Evolutionary conservation across 2,329 filamentous ascomycete genomes (phyloP), one percentile per base, ranked within the genome.

Genomic region (Macrophomina pseudophaseolina): DNA sequence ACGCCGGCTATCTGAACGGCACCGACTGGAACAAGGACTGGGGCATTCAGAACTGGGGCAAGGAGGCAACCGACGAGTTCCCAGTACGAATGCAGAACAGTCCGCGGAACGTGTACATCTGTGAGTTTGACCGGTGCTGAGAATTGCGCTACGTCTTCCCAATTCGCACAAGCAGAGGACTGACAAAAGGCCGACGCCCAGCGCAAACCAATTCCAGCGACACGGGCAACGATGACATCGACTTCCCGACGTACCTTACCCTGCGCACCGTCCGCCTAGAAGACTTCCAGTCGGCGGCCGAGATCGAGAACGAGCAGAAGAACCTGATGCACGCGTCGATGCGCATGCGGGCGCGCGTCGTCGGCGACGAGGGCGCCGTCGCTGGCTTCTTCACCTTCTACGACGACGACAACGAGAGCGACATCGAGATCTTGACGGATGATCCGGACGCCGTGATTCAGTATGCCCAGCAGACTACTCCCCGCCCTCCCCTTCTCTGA

Each of bases 331-430:
- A 81, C 68, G 80, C 78, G n/a, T 84, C 82, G 2, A 72, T 85
- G 58, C 81, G 84, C 8, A 79, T 85, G 59, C 75, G 79, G 5
- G 77, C 83, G 60, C 81, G 83, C 3, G 75, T 86, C 1, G 71
- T 72, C 1, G 82, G 82, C n/a, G 70, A 76, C 18, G 68, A 73
- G 44, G 84, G 84, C 56, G 84, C 82, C 3, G 82, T 83, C 5
- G 81, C 82, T 1, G 84, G 84, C 4, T 81, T 85, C 70, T 99
- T 86, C 75, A 84, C 82, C 12, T 85, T 83, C 68, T 77, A 75
- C 67, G 77, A 82, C 48, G 76, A 80, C 58, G 74, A 69, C 35
- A 82, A 82, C 69, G 84, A 86, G 71, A 82, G 81, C 0, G 84
- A 86, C 68, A 82, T 86, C 68, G 84, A 86, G 73, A 83, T 86